These are phyloP conservation scores for Globisporangium mamillatum DNA, from an alignment of 352 stramenopile genomes.

Conservation along the genomic window DNA sequence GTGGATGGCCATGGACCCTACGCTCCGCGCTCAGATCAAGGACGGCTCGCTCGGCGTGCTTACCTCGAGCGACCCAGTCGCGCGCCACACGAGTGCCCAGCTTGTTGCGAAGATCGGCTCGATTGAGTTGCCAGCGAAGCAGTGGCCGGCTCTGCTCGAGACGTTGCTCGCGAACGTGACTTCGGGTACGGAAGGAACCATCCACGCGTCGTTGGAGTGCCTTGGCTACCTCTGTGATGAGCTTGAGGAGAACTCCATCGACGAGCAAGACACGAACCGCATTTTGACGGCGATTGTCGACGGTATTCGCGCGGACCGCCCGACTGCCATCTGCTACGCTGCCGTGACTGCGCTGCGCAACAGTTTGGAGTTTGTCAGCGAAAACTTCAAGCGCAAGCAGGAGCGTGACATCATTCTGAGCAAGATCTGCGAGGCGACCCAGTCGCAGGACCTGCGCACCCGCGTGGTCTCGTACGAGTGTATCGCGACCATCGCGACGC, in stretches of 20 bases:
- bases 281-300: constrained; percentile 98
- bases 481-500: constrained; percentile 91
- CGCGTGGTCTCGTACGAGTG: constrained; percentile 94
- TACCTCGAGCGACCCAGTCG: constrained; percentile 55
- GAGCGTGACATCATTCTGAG: constrained; percentile 96
- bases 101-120: constrained; percentile 92
- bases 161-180: constrained; percentile 93
- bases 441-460: constrained; percentile 83
- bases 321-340: constrained; percentile 88
- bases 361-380: constrained; percentile 92
- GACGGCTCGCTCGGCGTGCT: constrained; percentile 66
- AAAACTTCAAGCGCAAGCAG: constrained; percentile 95
- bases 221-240: constrained; percentile 85
- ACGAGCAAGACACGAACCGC: constrained; percentile 90
- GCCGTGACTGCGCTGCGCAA: constrained; percentile 93
- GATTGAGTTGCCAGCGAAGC: constrained; percentile 91
- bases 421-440: constrained; percentile 94
- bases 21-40: constrained; percentile 76
- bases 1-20: constrained; percentile 73
- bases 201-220: constrained; percentile 88
- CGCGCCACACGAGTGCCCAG: constrained; percentile 87
- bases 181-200: constrained; percentile 77
- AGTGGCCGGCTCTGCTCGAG: constrained; percentile 94
- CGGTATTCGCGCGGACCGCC: constrained; percentile 88
- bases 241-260: constrained; percentile 66